Evolutionary conservation across 306 rosid species (phyloP).

Genomic region (Citrullus mucosospermus): DNA sequence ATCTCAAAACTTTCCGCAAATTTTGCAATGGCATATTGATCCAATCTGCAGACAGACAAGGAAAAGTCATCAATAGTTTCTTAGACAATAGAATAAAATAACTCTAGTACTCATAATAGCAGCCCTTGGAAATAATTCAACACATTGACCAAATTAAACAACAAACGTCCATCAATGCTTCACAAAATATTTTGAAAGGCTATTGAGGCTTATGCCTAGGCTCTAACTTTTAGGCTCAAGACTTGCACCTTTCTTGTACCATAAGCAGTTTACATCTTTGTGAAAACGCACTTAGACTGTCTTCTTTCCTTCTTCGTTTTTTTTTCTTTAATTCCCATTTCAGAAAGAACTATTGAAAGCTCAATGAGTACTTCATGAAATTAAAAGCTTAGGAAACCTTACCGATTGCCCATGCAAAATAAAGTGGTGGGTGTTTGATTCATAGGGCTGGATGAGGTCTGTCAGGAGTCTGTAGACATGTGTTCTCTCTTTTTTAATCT

Average conservation of each 20-base stretch:
- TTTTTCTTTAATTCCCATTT: neutral
- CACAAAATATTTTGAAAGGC: no score
- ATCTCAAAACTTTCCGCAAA: conserved; percentile 96
- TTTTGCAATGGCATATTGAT: conserved; percentile 92
- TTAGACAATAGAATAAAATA: neutral
- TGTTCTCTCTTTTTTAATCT: neutral
- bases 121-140: neutral
- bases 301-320: neutral
- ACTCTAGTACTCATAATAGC: neutral
- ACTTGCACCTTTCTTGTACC: no score
- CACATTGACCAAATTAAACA: neutral
- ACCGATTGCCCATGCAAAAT: neutral
- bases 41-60: conserved; percentile 60
- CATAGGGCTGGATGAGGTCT: neutral
- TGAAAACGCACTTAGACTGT: no score
- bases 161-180: neutral
- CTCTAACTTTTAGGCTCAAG: no score
- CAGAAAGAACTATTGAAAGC: neutral
- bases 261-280: no score
- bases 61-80: conserved; percentile 12
- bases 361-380: neutral
- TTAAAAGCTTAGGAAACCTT: neutral
- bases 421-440: neutral
- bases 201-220: no score
- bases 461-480: neutral